These are phyloP conservation scores for Suhomyces wounanorum DNA, from an alignment of 1,139 yeast genomes.

Conservation along the genomic window DNA sequence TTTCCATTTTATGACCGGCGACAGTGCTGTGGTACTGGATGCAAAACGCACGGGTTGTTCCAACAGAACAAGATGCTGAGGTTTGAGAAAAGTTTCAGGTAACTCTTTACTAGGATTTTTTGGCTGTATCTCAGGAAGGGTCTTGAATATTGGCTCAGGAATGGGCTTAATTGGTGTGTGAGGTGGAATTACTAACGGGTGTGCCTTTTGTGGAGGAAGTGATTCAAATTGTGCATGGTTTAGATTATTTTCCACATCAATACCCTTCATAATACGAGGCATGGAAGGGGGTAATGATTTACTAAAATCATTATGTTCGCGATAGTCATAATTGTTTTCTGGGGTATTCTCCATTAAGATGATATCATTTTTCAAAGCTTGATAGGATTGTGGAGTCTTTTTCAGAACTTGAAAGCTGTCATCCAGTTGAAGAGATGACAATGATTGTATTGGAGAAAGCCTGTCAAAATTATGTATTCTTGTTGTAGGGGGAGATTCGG, in stretches of 20 bases:
- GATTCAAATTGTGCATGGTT: neutral
- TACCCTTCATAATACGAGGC: neutral
- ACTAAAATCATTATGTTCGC: neutral
- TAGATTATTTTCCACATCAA: neutral
- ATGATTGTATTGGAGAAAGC: neutral
- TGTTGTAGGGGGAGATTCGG: neutral
- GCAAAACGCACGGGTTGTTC: neutral
- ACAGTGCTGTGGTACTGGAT: neutral
- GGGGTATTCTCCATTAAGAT: neutral
- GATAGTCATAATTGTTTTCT: neutral
- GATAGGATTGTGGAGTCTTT: neutral
- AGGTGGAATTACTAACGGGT: neutral
- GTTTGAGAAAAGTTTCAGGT: neutral
- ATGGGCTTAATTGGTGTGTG: neutral
- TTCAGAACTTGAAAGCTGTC: neutral
- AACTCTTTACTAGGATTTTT: neutral
- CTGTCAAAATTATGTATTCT: neutral
- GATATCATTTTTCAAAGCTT: neutral
- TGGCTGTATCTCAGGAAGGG: neutral
- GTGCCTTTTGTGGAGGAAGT: neutral
- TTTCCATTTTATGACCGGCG: constrained; percentile 3
- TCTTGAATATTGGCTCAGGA: neutral
- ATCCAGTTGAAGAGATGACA: neutral
- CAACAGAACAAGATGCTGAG: neutral
- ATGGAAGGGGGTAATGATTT: neutral